These are phyloP conservation scores for Peniophora sp. DNA, from an alignment of 1,284 basidiomycete species.

Conservation along the genomic window DNA sequence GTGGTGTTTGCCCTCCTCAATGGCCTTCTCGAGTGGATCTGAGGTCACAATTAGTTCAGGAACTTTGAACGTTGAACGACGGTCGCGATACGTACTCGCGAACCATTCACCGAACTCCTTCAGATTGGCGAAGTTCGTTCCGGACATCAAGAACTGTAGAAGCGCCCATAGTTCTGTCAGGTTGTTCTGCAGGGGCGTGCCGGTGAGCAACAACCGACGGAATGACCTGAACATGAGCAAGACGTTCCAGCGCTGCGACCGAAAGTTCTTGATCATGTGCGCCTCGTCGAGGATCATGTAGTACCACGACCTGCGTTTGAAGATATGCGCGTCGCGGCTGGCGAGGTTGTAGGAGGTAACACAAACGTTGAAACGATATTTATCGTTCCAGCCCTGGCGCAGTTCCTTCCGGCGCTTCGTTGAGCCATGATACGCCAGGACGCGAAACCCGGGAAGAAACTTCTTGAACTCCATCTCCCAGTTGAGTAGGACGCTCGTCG, in stretches of 20 bases:
- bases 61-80: not conserved
- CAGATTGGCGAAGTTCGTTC: slow-evolving; percentile 85
- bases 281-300: slow-evolving; percentile 97
- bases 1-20: slow-evolving; percentile 75
- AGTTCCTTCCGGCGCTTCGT: slow-evolving; percentile 91
- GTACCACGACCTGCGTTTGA: slow-evolving; percentile 93
- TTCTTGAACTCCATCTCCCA: slow-evolving; percentile 99
- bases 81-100: slow-evolving; percentile 57
- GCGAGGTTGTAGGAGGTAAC: slow-evolving; percentile 94
- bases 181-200: slow-evolving; percentile 94
- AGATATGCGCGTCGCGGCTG: slow-evolving; percentile 87
- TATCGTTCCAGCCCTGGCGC: slow-evolving; percentile 90
- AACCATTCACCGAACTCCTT: slow-evolving; percentile 98
- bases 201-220: slow-evolving; percentile 82
- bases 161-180: slow-evolving; percentile 94
- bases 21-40: slow-evolving; percentile 92
- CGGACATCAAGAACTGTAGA: slow-evolving; percentile 94
- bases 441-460: slow-evolving; percentile 90
- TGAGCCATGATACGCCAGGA: slow-evolving; percentile 87
- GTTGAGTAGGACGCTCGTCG: slow-evolving; percentile 91
- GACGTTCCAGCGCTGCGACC: slow-evolving; percentile 92
- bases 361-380: slow-evolving; percentile 91
- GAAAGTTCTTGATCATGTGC: slow-evolving; percentile 99
- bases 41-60: slow-evolving; percentile 5
- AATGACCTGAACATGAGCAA: slow-evolving; percentile 91